Percentiles rank a stretch among this genome's conserved stretches.
These are phyloP conservation scores for Hypericum androsaemum DNA, from an alignment of 345 rosid species.

Conservation along the genomic window DNA sequence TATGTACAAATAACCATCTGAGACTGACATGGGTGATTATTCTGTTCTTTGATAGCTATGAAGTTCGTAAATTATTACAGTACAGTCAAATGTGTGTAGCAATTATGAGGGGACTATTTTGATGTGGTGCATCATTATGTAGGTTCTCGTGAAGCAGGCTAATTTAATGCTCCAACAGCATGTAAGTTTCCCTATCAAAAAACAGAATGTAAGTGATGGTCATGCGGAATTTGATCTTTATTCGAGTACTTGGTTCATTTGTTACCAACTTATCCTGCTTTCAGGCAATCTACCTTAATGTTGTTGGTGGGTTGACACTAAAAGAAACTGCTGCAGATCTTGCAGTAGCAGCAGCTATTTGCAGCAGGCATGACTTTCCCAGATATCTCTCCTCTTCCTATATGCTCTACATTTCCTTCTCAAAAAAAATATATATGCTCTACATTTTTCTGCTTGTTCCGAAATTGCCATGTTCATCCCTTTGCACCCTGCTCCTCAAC, in stretches of 20 bases:
- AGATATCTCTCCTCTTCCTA: neutral
- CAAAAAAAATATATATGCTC: neutral
- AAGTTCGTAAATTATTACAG: neutral
- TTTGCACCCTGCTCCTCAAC: neutral
- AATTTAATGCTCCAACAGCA: slow-evolving; percentile 78
- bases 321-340: slow-evolving; percentile 90
- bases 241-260: neutral
- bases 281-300: slow-evolving; percentile 72
- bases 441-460: neutral
- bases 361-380: slow-evolving; percentile 55
- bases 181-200: slow-evolving; percentile 37
- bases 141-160: slow-evolving; percentile 97
- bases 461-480: neutral
- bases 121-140: neutral
- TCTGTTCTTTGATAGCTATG: too few species aligned
- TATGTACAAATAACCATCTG: too few species aligned
- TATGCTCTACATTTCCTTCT: neutral
- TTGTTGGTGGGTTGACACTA: slow-evolving; percentile 65
- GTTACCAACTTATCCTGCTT: neutral
- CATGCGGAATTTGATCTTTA: neutral
- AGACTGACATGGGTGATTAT: too few species aligned
- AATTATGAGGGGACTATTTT: too few species aligned
- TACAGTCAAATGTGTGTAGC: neutral
- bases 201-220: neutral
- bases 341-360: slow-evolving; percentile 90